Evolutionary conservation across 2,329 filamentous ascomycete species (phyloP), one percentile per base, ranked within the genome.

Genomic region (Epichloe sp.): DNA sequence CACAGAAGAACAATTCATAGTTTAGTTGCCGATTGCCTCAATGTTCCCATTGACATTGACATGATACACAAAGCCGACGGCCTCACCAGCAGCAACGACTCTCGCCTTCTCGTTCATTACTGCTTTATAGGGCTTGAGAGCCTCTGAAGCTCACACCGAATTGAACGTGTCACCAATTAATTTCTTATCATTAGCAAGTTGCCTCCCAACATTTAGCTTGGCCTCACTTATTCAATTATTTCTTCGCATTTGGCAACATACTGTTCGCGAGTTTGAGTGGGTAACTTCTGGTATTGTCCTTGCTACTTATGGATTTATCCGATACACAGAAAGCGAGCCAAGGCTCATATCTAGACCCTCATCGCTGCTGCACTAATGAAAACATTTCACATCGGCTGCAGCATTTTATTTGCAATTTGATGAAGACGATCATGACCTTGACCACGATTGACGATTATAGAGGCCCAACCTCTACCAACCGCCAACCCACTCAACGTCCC

Each of bases 401-500:
- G 31, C 38, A 17, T 26, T 14, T 8, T 17, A 11, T 17, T 17
- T 36, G 6, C 36, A 36, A 34, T 19, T 47, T 11, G 43, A 48
- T 52, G 52, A 52, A 14, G 44, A 45, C 31, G 31, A 53, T 51
- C 48, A 56, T 61, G 63, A 68, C 69, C 71, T 64, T 68, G 78
- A 78, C 77, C 72, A 82, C 78, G 80, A 82, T 77, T 80, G 79
- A 67, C 73, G 65, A 66, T 57, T 55, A 52, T 58, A 68, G 59
- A 58, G 67, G 72, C 57, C 69, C 66, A 63, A 68, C 68, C 82
- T 57, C 68, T 86, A 82, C 82, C 87, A 94, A 72, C 86, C 88
- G 75, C 89, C 89, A 82, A 95, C 88, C 84, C 91, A 95, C 80
- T 95, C 89, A 74, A 90, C 72, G 64, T 91, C 86, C 64, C 83